Conservation (phyloP, 2,329 filamentous ascomycete species). For the Tolypocladium nubicola region DNA sequence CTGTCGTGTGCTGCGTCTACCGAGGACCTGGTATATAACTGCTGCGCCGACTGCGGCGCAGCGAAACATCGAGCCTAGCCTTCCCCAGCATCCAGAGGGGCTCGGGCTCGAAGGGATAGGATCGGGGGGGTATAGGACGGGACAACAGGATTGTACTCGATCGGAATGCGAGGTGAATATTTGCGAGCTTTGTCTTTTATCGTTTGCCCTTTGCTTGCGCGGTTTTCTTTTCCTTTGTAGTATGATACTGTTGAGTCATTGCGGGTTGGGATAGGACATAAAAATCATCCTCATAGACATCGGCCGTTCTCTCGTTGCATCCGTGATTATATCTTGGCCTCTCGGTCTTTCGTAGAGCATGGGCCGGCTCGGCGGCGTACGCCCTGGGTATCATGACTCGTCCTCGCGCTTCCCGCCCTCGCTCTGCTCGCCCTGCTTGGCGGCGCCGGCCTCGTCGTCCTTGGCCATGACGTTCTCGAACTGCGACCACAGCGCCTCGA, state of each 20-base stretch:
- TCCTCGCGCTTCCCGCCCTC: constrained; percentile 11
- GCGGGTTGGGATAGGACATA: constrained; percentile 12
- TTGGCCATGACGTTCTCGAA: constrained; percentile 95
- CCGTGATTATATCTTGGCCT: neutral
- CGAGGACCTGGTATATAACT: constrained; percentile 6
- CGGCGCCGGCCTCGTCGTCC: constrained; percentile 25
- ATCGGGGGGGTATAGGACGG: neutral
- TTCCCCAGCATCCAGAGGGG: neutral
- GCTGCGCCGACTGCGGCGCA: neutral
- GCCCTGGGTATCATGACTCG: neutral
- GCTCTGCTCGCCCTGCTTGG: constrained; percentile 12
- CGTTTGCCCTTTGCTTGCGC: constrained; percentile 7
- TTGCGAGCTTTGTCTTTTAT: constrained; percentile 10
- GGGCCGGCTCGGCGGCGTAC: neutral
- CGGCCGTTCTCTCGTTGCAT: neutral
- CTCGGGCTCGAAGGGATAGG: neutral
- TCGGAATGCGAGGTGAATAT: constrained; percentile 1
- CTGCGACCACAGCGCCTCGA: constrained; percentile 93
- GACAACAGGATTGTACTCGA: constrained; percentile 2
- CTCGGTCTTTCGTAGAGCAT: neutral
- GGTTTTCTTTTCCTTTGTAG: constrained; percentile 14
- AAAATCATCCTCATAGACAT: constrained; percentile 11
- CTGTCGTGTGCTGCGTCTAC: neutral
- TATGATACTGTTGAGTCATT: constrained; percentile 11
- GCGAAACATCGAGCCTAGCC: neutral